These are phyloP conservation scores for Grosmannia clavigera DNA, from an alignment of 2,329 filamentous ascomycete species.

Conservation along the genomic window DNA sequence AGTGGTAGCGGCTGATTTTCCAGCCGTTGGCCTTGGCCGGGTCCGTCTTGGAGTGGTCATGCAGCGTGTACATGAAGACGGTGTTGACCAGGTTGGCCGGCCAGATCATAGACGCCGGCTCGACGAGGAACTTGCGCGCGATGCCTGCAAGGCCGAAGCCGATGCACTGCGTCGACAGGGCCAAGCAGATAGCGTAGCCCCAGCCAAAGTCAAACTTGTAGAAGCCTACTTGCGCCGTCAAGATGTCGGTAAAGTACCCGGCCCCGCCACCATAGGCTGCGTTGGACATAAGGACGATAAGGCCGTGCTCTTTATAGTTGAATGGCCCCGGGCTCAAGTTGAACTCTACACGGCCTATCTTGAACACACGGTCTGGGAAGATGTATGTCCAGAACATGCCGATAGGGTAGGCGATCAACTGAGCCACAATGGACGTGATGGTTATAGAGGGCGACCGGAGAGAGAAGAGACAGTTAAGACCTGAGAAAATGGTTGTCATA, in stretches of 20 bases:
- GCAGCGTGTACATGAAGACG: conserved; percentile 34
- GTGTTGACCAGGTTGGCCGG: conserved; percentile 33
- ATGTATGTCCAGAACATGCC: conserved; percentile 37
- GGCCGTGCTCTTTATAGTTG: conserved; percentile 47
- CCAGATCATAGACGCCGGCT: conserved; percentile 40
- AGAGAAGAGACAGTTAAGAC: conserved; percentile 23
- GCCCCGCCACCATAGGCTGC: conserved; percentile 27
- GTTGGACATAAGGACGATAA: conserved; percentile 50
- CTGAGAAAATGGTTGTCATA: conserved; percentile 35
- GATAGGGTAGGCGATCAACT: conserved; percentile 42
- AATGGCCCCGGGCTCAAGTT: conserved; percentile 44
- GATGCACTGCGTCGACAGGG: conserved; percentile 39
- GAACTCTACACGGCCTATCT: conserved; percentile 31
- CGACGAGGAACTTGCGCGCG: conserved; percentile 36
- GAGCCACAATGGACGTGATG: conserved; percentile 42
- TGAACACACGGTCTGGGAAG: conserved; percentile 39
- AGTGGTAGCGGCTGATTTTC: conserved; percentile 12
- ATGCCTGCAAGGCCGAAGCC: conserved; percentile 43
- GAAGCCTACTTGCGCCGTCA: conserved; percentile 26
- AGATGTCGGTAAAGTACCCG: conserved; percentile 35
- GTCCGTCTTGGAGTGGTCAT: conserved; percentile 26
- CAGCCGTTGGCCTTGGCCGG: not conserved
- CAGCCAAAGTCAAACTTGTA: conserved; percentile 29
- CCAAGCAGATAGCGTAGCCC: conserved; percentile 32
- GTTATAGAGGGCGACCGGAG: conserved; percentile 42